These are phyloP conservation scores for Talaromyces trachyspermus DNA, from an alignment of 495 filamentous ascomycete species.

Conservation along the genomic window DNA sequence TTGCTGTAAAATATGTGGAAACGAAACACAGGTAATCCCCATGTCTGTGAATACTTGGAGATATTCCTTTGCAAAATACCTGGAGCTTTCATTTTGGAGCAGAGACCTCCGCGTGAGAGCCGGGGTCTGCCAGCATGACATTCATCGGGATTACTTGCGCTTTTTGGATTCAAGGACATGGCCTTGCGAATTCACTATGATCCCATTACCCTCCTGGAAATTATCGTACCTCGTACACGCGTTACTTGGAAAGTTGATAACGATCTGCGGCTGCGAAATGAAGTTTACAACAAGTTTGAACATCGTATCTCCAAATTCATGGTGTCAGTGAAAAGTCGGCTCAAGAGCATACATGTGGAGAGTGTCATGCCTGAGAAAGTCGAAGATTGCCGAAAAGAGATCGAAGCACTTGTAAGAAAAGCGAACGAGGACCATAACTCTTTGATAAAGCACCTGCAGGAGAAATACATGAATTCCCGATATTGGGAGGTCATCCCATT, in stretches of 20 bases:
- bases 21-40: slow-evolving; percentile 79
- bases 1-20: slow-evolving; percentile 81
- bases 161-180: slow-evolving; percentile 84
- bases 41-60: slow-evolving; percentile 98
- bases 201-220: slow-evolving; percentile 84
- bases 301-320: slow-evolving; percentile 81
- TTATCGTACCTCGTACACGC: slow-evolving; percentile 80
- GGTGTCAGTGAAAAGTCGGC: slow-evolving; percentile 68
- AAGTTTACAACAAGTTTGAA: slow-evolving; percentile 72
- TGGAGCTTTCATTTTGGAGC: slow-evolving; percentile 96
- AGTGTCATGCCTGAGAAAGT: slow-evolving; percentile 80
- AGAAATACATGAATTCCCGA: slow-evolving; percentile 83
- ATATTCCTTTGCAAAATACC: slow-evolving; percentile 96
- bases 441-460: slow-evolving; percentile 70
- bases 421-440: slow-evolving; percentile 72
- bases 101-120: slow-evolving; percentile 69
- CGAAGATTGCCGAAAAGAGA: slow-evolving; percentile 71
- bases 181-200: slow-evolving; percentile 89
- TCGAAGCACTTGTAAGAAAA: slow-evolving; percentile 65
- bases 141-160: slow-evolving; percentile 83
- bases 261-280: slow-evolving; percentile 85
- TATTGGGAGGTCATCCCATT: slow-evolving; percentile 95
- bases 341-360: slow-evolving; percentile 83
- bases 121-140: slow-evolving; percentile 84
- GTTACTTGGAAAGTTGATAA: slow-evolving; percentile 97